These are phyloP conservation scores for Suhomyces anneliseae DNA, from an alignment of 1,139 yeast genomes.

Conservation along the genomic window DNA sequence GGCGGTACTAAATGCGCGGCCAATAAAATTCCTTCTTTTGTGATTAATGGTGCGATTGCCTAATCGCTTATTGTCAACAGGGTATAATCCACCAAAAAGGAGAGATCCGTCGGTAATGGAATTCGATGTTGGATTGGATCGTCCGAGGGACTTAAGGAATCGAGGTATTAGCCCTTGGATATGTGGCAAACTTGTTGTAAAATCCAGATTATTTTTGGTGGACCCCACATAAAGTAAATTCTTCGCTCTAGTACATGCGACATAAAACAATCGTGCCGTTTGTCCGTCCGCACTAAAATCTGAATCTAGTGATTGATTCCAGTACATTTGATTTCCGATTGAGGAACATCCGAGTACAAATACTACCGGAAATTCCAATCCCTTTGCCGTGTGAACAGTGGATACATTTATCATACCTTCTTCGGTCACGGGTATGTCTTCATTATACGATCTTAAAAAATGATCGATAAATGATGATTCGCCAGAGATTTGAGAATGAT, in stretches of 20 bases:
- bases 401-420: slow-evolving; percentile 47
- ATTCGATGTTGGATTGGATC: background rate
- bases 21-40: background rate
- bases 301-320: slow-evolving; percentile 19
- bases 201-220: background rate
- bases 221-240: slow-evolving; percentile 42
- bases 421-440: slow-evolving; percentile 34
- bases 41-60: background rate
- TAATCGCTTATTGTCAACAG: background rate
- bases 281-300: slow-evolving; percentile 4
- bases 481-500: slow-evolving; percentile 11
- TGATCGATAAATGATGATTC: slow-evolving; percentile 29
- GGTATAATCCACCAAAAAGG: background rate
- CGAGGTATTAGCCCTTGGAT: background rate
- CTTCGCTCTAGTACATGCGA: slow-evolving; percentile 65
- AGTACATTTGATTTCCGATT: slow-evolving; percentile 13
- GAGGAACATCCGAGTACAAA: slow-evolving; percentile 45
- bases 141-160: background rate
- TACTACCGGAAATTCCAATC: slow-evolving; percentile 69
- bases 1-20: slow-evolving; percentile 1
- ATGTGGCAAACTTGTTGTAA: slow-evolving; percentile 1
- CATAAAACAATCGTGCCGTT: slow-evolving; percentile 50
- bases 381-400: slow-evolving; percentile 72
- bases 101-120: background rate
- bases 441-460: slow-evolving; percentile 49